These are phyloP conservation scores for Coccinonectria pachysandricola DNA, from an alignment of 2,329 filamentous ascomycete genomes.

Conservation along the genomic window DNA sequence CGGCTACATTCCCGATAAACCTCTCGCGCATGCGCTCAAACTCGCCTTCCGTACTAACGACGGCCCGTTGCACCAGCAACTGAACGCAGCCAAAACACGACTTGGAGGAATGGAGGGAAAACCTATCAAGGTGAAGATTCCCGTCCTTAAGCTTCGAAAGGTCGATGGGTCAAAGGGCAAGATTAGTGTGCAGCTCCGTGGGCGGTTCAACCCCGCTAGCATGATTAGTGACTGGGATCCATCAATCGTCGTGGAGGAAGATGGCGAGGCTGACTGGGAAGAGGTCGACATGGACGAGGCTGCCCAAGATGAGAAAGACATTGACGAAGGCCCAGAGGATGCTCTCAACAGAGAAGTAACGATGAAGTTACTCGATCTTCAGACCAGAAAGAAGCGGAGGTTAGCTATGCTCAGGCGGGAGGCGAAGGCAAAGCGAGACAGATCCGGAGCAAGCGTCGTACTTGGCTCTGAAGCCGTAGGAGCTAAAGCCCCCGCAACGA, in stretches of 20 bases:
- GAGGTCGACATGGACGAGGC: too few species aligned
- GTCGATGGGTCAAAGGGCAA: slow-evolving; percentile 10
- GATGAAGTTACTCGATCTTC: too few species aligned
- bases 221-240: too few species aligned
- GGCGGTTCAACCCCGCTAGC: slow-evolving; percentile 11
- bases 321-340: too few species aligned
- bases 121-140: slow-evolving; percentile 6
- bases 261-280: slow-evolving; percentile 7
- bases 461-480: too few species aligned
- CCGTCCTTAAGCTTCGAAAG: slow-evolving; percentile 13
- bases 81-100: slow-evolving; percentile 1
- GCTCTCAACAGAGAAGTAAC: too few species aligned
- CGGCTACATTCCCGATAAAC: slow-evolving; percentile 18
- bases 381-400: too few species aligned
- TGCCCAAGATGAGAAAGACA: background rate
- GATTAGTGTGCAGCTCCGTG: slow-evolving; percentile 13
- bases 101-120: slow-evolving; percentile 1
- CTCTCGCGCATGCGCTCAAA: slow-evolving; percentile 18
- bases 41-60: slow-evolving; percentile 19
- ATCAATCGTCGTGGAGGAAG: too few species aligned
- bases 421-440: too few species aligned
- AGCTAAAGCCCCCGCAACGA: too few species aligned
- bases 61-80: slow-evolving; percentile 13
- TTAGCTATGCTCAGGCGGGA: too few species aligned
- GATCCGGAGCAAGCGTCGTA: too few species aligned